Conservation (phyloP, 179 eudicot genomes). For the Beta lomatogona region DNA sequence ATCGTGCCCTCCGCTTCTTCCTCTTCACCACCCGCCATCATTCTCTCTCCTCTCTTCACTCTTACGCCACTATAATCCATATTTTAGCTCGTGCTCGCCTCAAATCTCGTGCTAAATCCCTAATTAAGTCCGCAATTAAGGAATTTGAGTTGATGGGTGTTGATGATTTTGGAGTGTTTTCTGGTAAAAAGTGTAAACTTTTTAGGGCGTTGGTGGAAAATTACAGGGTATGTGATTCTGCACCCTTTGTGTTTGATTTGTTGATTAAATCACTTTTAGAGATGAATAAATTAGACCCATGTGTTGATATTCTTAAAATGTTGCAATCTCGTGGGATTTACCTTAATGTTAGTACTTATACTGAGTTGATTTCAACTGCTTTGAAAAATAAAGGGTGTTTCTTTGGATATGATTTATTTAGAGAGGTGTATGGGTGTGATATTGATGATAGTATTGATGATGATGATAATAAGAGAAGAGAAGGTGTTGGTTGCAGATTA, state of each 20-base stretch:
- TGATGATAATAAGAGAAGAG: neutral
- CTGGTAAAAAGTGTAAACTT: conserved; percentile 28
- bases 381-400: conserved; percentile 44
- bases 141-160: conserved; percentile 12
- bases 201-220: conserved; percentile 44
- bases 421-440: conserved; percentile 40
- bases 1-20: conserved; percentile 65
- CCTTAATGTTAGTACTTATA: conserved; percentile 45
- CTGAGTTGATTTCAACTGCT: conserved; percentile 44
- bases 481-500: neutral
- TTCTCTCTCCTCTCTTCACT: conserved; percentile 47
- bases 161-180: neutral
- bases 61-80: conserved; percentile 76
- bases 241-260: conserved; percentile 84
- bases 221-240: conserved; percentile 66
- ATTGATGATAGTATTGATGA: conserved; percentile 11
- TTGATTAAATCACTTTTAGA: conserved; percentile 52
- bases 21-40: conserved; percentile 40
- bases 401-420: conserved; percentile 63
- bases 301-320: conserved; percentile 51
- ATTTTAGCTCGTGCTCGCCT: conserved; percentile 66
- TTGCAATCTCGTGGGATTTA: conserved; percentile 38
- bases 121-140: conserved; percentile 45
- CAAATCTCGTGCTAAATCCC: conserved; percentile 38
- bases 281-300: conserved; percentile 44